phyloP scores from a whole-genome alignment of 2,329 filamentous ascomycete genomes.

The Arthroderma sp. region DNA sequence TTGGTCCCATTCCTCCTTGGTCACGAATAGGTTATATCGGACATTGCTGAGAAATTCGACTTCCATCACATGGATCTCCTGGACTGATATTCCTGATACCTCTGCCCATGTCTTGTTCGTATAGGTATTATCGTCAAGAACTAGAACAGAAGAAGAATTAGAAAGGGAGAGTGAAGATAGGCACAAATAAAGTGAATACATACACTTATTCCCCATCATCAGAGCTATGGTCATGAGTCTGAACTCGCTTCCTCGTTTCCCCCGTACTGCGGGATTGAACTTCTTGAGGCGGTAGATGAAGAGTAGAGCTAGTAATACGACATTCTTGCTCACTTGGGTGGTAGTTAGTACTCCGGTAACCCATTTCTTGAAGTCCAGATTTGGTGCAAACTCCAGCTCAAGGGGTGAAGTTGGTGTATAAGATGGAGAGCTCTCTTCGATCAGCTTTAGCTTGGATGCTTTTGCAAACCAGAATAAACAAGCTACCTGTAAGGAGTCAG shows the following conservation, averaged over 20 bases:
- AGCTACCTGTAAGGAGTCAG: constrained; percentile 53
- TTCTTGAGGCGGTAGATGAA: constrained; percentile 92
- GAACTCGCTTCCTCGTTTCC: constrained; percentile 87
- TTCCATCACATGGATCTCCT: constrained; percentile 97
- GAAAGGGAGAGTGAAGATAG: background rate
- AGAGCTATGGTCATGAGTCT: constrained; percentile 82
- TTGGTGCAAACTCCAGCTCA: constrained; percentile 60
- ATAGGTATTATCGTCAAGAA: constrained; percentile 96
- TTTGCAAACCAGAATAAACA: constrained; percentile 98
- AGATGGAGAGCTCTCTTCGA: constrained; percentile 47
- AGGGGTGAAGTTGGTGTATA: constrained; percentile 41
- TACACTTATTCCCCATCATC: constrained; percentile 97
- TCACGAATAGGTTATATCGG: constrained; percentile 83
- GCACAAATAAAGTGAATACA: constrained; percentile 21
- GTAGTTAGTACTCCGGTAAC: constrained; percentile 80
- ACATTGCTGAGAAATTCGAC: constrained; percentile 99
- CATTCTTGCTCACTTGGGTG: constrained; percentile 92
- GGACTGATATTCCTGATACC: constrained; percentile 84
- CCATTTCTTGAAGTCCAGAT: constrained; percentile 81
- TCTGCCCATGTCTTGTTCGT: constrained; percentile 99
- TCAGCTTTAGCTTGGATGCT: constrained; percentile 61
- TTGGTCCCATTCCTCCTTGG: constrained; percentile 69
- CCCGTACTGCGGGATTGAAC: constrained; percentile 76
- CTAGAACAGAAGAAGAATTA: constrained; percentile 32
- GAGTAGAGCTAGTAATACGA: constrained; percentile 75